Base-by-base conservation (phyloP, 805 yeast species). In the Grigorovia jiainica region DNA sequence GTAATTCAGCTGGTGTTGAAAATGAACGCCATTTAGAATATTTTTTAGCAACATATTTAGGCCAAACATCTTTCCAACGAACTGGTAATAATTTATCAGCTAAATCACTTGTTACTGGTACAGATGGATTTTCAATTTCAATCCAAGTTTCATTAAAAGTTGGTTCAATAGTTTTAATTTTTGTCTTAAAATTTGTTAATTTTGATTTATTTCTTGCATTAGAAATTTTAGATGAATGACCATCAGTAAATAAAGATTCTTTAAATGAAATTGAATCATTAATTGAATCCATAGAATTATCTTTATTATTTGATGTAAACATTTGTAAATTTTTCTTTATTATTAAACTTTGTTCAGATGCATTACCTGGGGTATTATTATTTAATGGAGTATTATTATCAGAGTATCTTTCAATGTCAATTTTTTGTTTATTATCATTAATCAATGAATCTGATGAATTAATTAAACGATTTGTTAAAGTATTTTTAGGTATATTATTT, bases 1-100 rank as follows among this genome's bases (percentile, higher is more conserved):
- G 99, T 20, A 92, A 66, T 6, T 95, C 82, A 0, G 97, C 97
- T 0, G 99, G 99, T 0, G 96, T 78, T 11, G 87, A 81, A 41
- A 94, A 70, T 0, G 97, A 89, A 41, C 86, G 75, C 99, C 99
- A 92, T 55, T 89, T 89, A 39, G 89, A 80, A 13, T 79, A 67
- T 51, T 76, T 75, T 41, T 84, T 68, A 41, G 73, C 76, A 13
- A 80, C 77, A 34, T 75, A 73, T 11, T 73, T 72, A 0, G 97
- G 95, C 51, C 86, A 86, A 1, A 87, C 95, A 61, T 83, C 87
- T 43, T 79, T 79, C 98, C 98, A 92, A 44, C 95, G 73, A 5
- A 95, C 90, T 36, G 76, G 78, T n/a, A 78, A 71, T 7, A 79
- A 65, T 43, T 75, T 71, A 9, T 73, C 71, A 13, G 80, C 64